Percentiles rank a stretch among this genome's conserved stretches.
These are phyloP conservation scores for Apophysomyces variabilis DNA, from an alignment of 371 early-diverging fungal genomes.

Conservation along the genomic window DNA sequence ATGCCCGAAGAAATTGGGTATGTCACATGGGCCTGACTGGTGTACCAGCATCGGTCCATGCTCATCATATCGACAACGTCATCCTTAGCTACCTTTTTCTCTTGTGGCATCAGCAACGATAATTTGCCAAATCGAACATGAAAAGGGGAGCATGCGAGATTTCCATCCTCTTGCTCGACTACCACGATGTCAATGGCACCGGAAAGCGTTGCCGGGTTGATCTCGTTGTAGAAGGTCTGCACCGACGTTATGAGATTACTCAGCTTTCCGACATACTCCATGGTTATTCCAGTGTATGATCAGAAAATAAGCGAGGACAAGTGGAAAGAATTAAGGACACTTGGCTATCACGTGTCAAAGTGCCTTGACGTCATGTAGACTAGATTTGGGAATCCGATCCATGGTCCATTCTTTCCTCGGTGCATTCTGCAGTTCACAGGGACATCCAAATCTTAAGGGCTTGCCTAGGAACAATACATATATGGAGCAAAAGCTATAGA, in stretches of 20 bases:
- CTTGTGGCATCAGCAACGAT: slow-evolving; percentile 85
- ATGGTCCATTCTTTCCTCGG: too few relatives aligned
- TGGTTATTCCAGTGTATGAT: slow-evolving; percentile 5
- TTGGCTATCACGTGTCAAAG: too few relatives aligned
- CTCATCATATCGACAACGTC: neutral
- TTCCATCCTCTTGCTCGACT: slow-evolving; percentile 79
- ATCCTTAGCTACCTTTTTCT: slow-evolving; percentile 66
- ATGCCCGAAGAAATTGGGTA: neutral
- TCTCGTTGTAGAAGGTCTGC: slow-evolving; percentile 90
- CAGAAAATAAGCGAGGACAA: slow-evolving; percentile 4
- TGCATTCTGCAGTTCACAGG: too few relatives aligned
- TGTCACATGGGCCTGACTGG: neutral
- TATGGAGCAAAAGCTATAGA: too few relatives aligned
- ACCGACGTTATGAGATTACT: slow-evolving; percentile 68
- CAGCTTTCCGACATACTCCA: slow-evolving; percentile 37
- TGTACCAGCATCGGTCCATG: too few relatives aligned
- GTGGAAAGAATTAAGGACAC: neutral
- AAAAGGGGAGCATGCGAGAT: slow-evolving; percentile 90
- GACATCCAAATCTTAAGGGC: too few relatives aligned
- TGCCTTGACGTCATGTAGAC: too few relatives aligned
- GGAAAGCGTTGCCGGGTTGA: slow-evolving; percentile 97
- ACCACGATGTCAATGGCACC: slow-evolving; percentile 98
- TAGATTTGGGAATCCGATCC: too few relatives aligned
- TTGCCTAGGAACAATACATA: too few relatives aligned
- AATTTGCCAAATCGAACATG: slow-evolving; percentile 98